Percentiles rank a stretch among this genome's conserved stretches.
Evolutionary conservation across 2,329 filamentous ascomycete species (phyloP).

Genomic region (Fusarium metavorans): DNA sequence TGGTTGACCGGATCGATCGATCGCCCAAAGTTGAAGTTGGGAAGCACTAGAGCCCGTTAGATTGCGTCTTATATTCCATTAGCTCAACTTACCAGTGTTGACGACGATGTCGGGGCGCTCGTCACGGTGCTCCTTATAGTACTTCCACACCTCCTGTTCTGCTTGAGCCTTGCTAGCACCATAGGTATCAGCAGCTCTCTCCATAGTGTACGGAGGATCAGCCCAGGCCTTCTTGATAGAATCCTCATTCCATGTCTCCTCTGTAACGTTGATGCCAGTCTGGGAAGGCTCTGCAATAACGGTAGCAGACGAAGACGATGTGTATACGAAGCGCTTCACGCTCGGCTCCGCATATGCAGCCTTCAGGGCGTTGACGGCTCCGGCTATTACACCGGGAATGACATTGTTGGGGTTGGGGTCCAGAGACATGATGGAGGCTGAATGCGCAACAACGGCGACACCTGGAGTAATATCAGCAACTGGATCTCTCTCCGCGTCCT

Average conservation of each 20-base stretch:
- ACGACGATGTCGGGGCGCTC: slow-evolving; percentile 44
- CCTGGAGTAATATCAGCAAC: slow-evolving; percentile 4
- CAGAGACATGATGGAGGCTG: slow-evolving; percentile 51
- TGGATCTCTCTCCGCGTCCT: neutral
- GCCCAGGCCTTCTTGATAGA: slow-evolving; percentile 51
- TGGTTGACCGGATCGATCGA: slow-evolving; percentile 36
- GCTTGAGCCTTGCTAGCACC: slow-evolving; percentile 53
- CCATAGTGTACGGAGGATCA: slow-evolving; percentile 48
- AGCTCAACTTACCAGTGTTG: slow-evolving; percentile 34
- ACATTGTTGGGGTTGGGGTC: slow-evolving; percentile 52
- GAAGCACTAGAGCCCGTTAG: slow-evolving; percentile 36
- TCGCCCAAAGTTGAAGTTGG: slow-evolving; percentile 44
- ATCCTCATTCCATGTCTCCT: slow-evolving; percentile 50
- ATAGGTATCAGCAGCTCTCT: slow-evolving; percentile 48
- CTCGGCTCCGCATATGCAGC: slow-evolving; percentile 49
- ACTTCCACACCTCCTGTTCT: slow-evolving; percentile 55
- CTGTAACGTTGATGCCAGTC: slow-evolving; percentile 9
- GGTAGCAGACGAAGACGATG: slow-evolving; percentile 16
- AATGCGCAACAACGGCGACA: slow-evolving; percentile 51
- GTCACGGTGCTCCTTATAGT: slow-evolving; percentile 30
- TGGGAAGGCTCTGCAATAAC: neutral
- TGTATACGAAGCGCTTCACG: slow-evolving; percentile 54
- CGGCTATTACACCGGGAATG: slow-evolving; percentile 49
- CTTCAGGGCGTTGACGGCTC: slow-evolving; percentile 47
- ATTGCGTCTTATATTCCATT: rapidly evolving